Percentiles rank a stretch among this genome's conserved stretches.
These are phyloP conservation scores for Agarophyton chilense DNA, from an alignment of 23 red algal genomes.

Conservation along the genomic window DNA sequence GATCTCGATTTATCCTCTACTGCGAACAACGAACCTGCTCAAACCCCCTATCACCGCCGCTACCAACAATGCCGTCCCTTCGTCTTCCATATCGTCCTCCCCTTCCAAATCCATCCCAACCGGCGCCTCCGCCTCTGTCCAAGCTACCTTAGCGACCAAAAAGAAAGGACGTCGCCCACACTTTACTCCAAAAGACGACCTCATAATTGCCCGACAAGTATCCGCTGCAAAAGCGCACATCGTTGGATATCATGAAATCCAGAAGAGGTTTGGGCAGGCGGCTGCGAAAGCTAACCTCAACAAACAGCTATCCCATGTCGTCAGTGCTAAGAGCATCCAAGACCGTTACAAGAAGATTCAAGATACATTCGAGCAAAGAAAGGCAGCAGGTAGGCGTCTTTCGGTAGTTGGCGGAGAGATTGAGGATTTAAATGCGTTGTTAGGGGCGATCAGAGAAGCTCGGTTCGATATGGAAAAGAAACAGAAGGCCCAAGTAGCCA, in stretches of 20 bases:
- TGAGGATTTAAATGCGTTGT: background rate
- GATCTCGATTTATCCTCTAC: too few species aligned
- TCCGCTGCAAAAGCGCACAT: conserved; percentile 6
- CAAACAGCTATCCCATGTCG: background rate
- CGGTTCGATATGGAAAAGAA: background rate
- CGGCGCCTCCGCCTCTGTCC: too few species aligned
- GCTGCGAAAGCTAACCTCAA: background rate
- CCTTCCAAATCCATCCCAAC: too few species aligned
- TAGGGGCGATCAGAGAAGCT: background rate
- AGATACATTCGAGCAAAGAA: background rate
- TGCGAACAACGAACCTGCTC: too few species aligned
- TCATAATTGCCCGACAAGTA: background rate
- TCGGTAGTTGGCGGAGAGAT: conserved; percentile 6
- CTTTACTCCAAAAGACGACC: conserved; percentile 1
- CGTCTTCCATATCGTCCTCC: too few species aligned
- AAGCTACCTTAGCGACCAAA: too few species aligned
- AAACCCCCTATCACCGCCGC: too few species aligned
- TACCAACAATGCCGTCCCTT: too few species aligned
- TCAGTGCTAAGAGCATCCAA: background rate
- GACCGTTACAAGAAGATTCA: background rate
- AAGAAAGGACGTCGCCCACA: background rate
- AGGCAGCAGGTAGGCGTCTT: background rate
- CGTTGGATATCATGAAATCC: background rate
- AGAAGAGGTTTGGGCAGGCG: background rate
- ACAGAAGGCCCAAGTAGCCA: background rate